Base-by-base conservation (phyloP, 2,329 filamentous ascomycete species). In the Leptographium flavum region DNA sequence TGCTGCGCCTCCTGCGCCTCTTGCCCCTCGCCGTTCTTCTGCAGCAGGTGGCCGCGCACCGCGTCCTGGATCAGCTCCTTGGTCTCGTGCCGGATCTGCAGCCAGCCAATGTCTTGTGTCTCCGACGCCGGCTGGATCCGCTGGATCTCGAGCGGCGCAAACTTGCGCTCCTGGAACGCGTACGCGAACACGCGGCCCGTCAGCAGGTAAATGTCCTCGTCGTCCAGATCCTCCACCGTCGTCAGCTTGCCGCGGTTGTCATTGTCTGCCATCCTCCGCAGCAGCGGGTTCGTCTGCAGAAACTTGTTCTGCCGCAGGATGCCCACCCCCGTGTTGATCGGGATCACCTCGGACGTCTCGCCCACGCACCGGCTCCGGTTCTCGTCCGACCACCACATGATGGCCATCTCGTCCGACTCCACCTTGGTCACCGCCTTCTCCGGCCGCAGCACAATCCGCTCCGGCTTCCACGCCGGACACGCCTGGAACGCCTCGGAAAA, bases 131-230 rank as follows among this genome's bases (percentile, higher is more conserved):
- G 39, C 28, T 27, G 31, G n/a, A 42, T 32, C 19, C 38, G 35
- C 31, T 48, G 46, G 22, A 47, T 46, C 17, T 47, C 48, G 5
- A 56, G 39, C 31, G 46, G 46, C 4, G 49, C 51, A 46, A 57
- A 58, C 46, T 53, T 52, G 22, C 54, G 55, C 35, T 56, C 50
- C 5, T 52, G 49, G n/a, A 58, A 42, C 9, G 48, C 45, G 37
- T 57, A 58, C 4, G 47, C 56, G 22, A 54, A 50, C 15, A 54
- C 48, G 23, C 51, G 51, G 5, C 42, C 38, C 5, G 53, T 47
- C 0, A 54, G 40, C 7, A 54, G 46, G 13, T 40, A 27, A 15
- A 45, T 14, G 39, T 55, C 47, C 5, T 50, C 49, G 4, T 49
- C 47, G 5, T 21, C 32, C 11, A 55, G 7, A 22, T 23, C n/a